Percentiles rank a stretch among this genome's conserved stretches.
Conservation (phyloP, 306 rosid species). For the Medicago truncatula region DNA sequence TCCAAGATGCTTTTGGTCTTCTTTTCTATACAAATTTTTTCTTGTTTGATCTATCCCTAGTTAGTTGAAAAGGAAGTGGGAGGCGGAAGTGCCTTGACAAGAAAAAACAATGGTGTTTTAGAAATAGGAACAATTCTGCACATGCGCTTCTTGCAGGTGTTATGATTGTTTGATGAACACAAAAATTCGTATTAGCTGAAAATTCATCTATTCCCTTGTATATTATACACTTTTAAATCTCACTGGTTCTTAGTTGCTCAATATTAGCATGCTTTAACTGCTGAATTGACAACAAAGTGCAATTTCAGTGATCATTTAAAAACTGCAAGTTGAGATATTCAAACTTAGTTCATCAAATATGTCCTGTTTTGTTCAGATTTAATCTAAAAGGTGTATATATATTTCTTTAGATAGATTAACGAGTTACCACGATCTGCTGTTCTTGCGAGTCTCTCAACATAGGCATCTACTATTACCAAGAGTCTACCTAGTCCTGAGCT, state of each 20-base stretch:
- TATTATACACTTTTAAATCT: conserved; percentile 10
- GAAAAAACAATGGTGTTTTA: not conserved
- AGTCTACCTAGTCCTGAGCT: conserved; percentile 40
- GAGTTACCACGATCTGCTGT: conserved; percentile 41
- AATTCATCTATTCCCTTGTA: conserved; percentile 14
- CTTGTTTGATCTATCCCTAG: conserved; percentile 25
- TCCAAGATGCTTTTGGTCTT: conserved; percentile 14
- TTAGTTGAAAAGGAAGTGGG: not conserved
- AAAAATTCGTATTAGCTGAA: conserved; percentile 17
- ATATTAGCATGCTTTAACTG: conserved; percentile 12
- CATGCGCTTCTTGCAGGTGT: conserved; percentile 26
- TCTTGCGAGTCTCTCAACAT: conserved; percentile 41
- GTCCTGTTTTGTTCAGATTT: conserved; percentile 30
- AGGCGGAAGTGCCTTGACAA: not conserved
- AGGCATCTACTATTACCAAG: conserved; percentile 41
- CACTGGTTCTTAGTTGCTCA: not conserved
- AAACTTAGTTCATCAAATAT: conserved; percentile 1
- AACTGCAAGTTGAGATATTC: conserved; percentile 23
- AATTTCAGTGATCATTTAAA: not conserved
- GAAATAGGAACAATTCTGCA: conserved; percentile 15
- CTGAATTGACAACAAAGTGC: not conserved
- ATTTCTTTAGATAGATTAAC: conserved; percentile 56
- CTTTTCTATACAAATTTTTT: not conserved
- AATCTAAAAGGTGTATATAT: conserved; percentile 30
- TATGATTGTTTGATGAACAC: conserved; percentile 26